Percentiles rank a stretch among this genome's conserved stretches.
These are phyloP conservation scores for Sinapis alba DNA, from an alignment of 441 rosid species.

Conservation along the genomic window DNA sequence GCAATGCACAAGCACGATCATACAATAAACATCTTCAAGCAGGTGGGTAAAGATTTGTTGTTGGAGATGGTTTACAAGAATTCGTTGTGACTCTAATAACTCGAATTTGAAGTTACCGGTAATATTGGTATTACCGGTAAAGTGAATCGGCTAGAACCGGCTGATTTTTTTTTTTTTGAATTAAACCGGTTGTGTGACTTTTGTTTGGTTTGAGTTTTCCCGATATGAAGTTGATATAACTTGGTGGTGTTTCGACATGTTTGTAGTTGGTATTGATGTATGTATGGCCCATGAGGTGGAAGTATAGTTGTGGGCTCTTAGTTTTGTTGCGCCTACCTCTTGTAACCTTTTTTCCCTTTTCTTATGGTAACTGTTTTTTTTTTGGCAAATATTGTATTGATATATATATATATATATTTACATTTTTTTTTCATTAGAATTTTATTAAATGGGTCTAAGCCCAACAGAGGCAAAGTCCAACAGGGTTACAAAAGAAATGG, in stretches of 20 bases:
- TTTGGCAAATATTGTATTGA: background rate
- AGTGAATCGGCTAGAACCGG: background rate
- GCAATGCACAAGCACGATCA: background rate
- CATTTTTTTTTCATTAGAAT: no score
- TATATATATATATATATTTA: no score
- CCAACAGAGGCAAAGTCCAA: no score
- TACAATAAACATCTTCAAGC: background rate
- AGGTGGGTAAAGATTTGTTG: background rate
- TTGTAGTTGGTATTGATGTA: background rate
- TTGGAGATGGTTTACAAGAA: background rate
- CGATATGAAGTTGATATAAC: background rate
- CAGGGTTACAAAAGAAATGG: no score
- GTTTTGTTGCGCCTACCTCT: constrained; percentile 28
- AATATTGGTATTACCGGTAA: constrained; percentile 18
- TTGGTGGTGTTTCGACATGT: constrained; percentile 5
- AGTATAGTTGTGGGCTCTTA: constrained; percentile 31
- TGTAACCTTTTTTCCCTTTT: background rate
- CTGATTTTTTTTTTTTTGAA: constrained; percentile 8
- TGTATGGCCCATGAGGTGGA: constrained; percentile 24
- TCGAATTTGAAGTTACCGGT: background rate
- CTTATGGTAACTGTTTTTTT: background rate
- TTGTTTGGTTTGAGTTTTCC: constrained; percentile 16
- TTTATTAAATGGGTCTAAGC: no score
- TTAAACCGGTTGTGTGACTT: constrained; percentile 6
- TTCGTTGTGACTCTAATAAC: background rate